Conservation (phyloP, 225 moss, liverwort and hornwort genomes). For the Lunularia cruciata region DNA sequence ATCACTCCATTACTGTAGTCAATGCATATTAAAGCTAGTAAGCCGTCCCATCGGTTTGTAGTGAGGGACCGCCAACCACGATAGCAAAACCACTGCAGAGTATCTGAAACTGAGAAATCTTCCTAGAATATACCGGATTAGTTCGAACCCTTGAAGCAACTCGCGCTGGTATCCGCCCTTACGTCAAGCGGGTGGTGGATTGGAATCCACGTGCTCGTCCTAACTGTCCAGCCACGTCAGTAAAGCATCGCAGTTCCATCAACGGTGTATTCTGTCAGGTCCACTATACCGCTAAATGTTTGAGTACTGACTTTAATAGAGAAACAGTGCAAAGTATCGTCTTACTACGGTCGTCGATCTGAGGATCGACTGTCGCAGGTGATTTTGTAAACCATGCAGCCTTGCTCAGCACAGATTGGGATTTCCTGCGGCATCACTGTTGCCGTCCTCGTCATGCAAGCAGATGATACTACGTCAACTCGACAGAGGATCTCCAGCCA, state of each 20-base stretch:
- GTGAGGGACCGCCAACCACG: too few relatives aligned
- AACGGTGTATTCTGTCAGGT: background rate
- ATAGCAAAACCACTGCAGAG: too few relatives aligned
- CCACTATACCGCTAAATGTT: background rate
- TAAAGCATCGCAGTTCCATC: too few relatives aligned
- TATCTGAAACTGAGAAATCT: too few relatives aligned
- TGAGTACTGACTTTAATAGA: background rate
- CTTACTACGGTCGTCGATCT: background rate
- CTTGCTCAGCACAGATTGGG: background rate
- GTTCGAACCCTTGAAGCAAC: background rate
- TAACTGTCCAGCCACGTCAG: background rate
- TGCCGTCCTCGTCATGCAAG: background rate
- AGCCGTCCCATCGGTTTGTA: too few relatives aligned
- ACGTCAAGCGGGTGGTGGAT: background rate
- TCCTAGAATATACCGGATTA: background rate
- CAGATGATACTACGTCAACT: constrained; percentile 19
- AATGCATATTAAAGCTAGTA: too few relatives aligned
- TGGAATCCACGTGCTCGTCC: background rate
- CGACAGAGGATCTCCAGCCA: constrained; percentile 1
- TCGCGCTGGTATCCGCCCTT: background rate
- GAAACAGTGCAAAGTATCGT: too few relatives aligned
- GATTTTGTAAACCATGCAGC: background rate
- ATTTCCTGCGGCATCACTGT: background rate
- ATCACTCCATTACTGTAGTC: too few relatives aligned
- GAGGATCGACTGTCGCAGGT: background rate